Conservation (phyloP, 2,329 filamentous ascomycete species). For the Hymenoscyphus repandus region DNA sequence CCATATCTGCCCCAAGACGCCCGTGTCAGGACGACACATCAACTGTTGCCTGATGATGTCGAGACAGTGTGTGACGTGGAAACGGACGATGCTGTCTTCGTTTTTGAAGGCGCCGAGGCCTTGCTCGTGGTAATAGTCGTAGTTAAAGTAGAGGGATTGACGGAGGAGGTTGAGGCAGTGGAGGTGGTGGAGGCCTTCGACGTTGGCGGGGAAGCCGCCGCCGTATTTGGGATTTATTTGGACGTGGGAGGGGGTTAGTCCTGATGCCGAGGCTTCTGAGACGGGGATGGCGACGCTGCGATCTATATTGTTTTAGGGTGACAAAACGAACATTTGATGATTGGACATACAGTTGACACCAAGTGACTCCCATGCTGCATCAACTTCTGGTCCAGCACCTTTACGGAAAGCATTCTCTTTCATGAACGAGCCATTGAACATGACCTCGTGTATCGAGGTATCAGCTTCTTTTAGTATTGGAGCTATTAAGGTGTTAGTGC, state of each 20-base stretch:
- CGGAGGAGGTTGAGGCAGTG: slow-evolving; percentile 52
- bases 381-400: slow-evolving; percentile 42
- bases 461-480: slow-evolving; percentile 37
- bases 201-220: slow-evolving; percentile 44
- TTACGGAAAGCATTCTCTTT: slow-evolving; percentile 47
- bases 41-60: slow-evolving; percentile 50
- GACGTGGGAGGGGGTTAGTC: slow-evolving; percentile 43
- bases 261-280: slow-evolving; percentile 36
- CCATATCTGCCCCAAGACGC: slow-evolving; percentile 51
- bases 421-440: slow-evolving; percentile 48
- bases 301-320: slow-evolving; percentile 27
- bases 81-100: slow-evolving; percentile 41
- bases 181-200: slow-evolving; percentile 43
- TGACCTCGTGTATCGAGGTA: slow-evolving; percentile 36
- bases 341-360: slow-evolving; percentile 43
- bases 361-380: slow-evolving; percentile 46
- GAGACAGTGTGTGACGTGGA: slow-evolving; percentile 49
- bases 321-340: no score
- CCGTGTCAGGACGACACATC: slow-evolving; percentile 49
- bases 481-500: slow-evolving; percentile 15
- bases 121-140: slow-evolving; percentile 43
- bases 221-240: slow-evolving; percentile 46
- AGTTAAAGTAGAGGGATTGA: slow-evolving; percentile 47
- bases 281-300: slow-evolving; percentile 36
- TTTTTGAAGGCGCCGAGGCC: slow-evolving; percentile 45